A percentile compares a stretch with the other conserved stretches of the same genome.
phyloP scores from a whole-genome alignment of 495 filamentous ascomycete genomes.

The Halenospora varia region DNA sequence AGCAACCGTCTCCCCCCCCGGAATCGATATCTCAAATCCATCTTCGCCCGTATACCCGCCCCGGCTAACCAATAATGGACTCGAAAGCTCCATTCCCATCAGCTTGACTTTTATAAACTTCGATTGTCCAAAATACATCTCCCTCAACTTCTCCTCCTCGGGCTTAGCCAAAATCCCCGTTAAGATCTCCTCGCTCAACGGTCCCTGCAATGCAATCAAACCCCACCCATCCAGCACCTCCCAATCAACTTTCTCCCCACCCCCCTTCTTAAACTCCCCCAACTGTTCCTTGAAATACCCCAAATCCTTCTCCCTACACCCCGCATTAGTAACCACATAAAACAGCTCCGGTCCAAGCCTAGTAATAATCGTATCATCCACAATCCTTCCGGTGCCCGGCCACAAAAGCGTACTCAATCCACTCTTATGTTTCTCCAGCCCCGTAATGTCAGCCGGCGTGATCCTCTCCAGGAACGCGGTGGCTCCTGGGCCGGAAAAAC shows the following conservation, averaged over 20 bases:
- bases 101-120: slow-evolving; percentile 48
- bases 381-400: slow-evolving; percentile 78
- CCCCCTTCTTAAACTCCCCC: slow-evolving; percentile 37
- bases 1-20: slow-evolving; percentile 48
- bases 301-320: slow-evolving; percentile 80
- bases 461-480: slow-evolving; percentile 71
- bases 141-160: slow-evolving; percentile 53
- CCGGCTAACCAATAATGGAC: slow-evolving; percentile 71
- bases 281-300: slow-evolving; percentile 67
- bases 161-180: slow-evolving; percentile 43
- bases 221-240: slow-evolving; percentile 63
- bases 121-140: slow-evolving; percentile 77
- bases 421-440: slow-evolving; percentile 54
- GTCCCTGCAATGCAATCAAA: slow-evolving; percentile 85
- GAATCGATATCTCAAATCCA: slow-evolving; percentile 93
- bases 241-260: slow-evolving; percentile 55
- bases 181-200: slow-evolving; percentile 63
- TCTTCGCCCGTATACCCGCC: slow-evolving; percentile 97
- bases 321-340: slow-evolving; percentile 97
- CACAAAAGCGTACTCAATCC: slow-evolving; percentile 80
- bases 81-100: slow-evolving; percentile 29
- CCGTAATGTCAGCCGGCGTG: slow-evolving; percentile 65
- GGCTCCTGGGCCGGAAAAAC: slow-evolving; percentile 73
- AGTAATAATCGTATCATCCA: slow-evolving; percentile 91
- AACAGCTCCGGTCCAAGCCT: slow-evolving; percentile 63